Percentiles rank a stretch among this genome's conserved stretches.
phyloP scores from a whole-genome alignment of 139 green algal species.

The Protoeuglena noctilucae region DNA sequence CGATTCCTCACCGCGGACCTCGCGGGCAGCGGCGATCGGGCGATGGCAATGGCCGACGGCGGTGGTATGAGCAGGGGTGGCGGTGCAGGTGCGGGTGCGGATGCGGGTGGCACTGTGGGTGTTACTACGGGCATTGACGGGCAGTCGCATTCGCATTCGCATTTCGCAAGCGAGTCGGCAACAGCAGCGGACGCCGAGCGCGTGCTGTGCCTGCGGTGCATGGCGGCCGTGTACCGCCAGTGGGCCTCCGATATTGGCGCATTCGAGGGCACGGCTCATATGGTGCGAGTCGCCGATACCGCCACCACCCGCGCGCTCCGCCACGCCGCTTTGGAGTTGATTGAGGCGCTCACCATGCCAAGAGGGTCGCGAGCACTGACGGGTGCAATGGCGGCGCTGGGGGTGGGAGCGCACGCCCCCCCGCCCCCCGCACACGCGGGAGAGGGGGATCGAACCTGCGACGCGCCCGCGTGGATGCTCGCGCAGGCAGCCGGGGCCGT shows the following conservation, averaged over 20 bases:
- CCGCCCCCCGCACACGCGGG: too few relatives aligned
- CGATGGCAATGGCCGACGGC: too few relatives aligned
- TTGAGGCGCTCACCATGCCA: constrained; percentile 56
- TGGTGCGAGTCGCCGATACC: constrained; percentile 48
- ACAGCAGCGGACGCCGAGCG: constrained; percentile 18
- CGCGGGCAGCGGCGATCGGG: constrained; percentile 2
- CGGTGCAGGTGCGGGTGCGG: too few relatives aligned
- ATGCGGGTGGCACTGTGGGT: too few relatives aligned
- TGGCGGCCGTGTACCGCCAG: constrained; percentile 57
- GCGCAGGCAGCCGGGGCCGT: too few relatives aligned
- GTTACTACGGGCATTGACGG: constrained; percentile 10
- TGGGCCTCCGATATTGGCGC: constrained; percentile 40
- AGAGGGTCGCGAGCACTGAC: too few relatives aligned
- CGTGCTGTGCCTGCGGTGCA: constrained; percentile 64
- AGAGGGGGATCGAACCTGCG: too few relatives aligned
- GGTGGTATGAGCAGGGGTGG: too few relatives aligned
- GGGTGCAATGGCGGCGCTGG: too few relatives aligned
- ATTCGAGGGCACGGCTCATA: constrained; percentile 56
- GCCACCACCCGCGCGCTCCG: constrained; percentile 37
- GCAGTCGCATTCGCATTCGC: too few relatives aligned
- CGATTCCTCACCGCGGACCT: constrained; percentile 52
- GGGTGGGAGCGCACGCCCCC: too few relatives aligned
- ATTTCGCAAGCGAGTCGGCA: constrained; percentile 3
- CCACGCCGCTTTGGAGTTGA: constrained; percentile 52
- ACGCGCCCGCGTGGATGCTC: too few relatives aligned